Base-by-base conservation (phyloP, 2,329 filamentous ascomycete genomes). In the Ustulina deusta region DNA sequence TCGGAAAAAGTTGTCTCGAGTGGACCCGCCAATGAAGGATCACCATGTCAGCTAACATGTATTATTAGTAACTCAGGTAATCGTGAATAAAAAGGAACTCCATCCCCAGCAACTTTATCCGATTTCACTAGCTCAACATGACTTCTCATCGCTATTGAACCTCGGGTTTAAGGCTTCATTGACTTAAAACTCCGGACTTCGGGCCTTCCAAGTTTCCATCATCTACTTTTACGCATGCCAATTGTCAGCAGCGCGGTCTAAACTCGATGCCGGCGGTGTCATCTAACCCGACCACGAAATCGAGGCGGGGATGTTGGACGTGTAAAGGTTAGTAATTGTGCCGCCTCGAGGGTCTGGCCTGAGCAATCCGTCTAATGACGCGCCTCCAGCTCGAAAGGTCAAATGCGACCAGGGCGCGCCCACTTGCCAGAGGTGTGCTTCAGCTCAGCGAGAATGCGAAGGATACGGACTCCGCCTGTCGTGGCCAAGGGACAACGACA, bases 391-490 rank as follows among this genome's bases (percentile, higher is more conserved):
- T 49, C 74, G 74, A 17, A 74, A 69, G 56, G 42, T 75, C 22
- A 65, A 59, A 32, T 76, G 74, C 48, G 74, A 75, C 55, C 66
- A 71, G 10, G 52, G 55, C 4, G 6, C 27, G 27, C 75, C 75
- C n/a, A 61, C 48, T 15, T 77, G 75, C 58, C 60, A 61, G 36
- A 71, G 49, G 15, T 76, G 75, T 62, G 17, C 63, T 10, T 64
- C 66, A 57, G 66, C 73, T 25, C 49, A 60, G 2, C 70, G 73
- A 34, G 40, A 63, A 15, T 77, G 75, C 60, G 65, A 71, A 61
- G 75, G 75, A 6, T 77, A 77, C 51, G 71, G 57, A 2, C 13
- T 74, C 17, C 74, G 75, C 4, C 63, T 78, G 7, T 78, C 76
- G 7, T 78, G 77, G 77, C 77, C 76, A 2, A 70, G 71, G 42